phyloP scores from a whole-genome alignment of 352 stramenopile genomes.

The Thalassiosira livingstoniorum region DNA sequence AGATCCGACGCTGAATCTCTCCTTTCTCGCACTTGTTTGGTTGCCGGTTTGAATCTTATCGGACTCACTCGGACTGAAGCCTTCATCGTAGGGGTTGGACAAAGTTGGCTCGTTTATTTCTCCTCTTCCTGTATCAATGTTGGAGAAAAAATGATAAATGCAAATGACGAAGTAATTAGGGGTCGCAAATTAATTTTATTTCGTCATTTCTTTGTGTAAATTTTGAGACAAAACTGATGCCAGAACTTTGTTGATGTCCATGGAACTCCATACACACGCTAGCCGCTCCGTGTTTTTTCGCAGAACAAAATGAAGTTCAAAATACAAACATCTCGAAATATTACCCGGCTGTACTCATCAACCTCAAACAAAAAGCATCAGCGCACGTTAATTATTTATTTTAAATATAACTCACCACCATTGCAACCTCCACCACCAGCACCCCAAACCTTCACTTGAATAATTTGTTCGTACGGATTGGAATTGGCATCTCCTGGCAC shows the following conservation, averaged over 20 bases:
- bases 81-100: neutral
- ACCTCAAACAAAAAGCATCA: neutral
- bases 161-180: too few relatives aligned
- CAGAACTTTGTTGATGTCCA: too few relatives aligned
- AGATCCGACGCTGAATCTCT: slow-evolving; percentile 14
- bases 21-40: neutral
- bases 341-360: too few relatives aligned
- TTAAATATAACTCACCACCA: slow-evolving; percentile 24
- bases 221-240: too few relatives aligned
- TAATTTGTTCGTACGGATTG: slow-evolving; percentile 20
- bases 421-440: slow-evolving; percentile 41
- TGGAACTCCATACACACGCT: too few relatives aligned
- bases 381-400: neutral
- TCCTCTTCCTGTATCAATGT: too few relatives aligned
- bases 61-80: neutral
- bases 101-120: neutral
- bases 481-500: slow-evolving; percentile 20
- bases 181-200: too few relatives aligned
- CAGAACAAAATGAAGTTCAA: too few relatives aligned
- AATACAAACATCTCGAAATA: too few relatives aligned
- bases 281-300: too few relatives aligned
- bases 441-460: slow-evolving; percentile 40
- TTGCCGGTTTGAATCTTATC: neutral
- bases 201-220: too few relatives aligned
- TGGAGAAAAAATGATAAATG: too few relatives aligned